These are phyloP conservation scores for Entophlyctis luteolus DNA, from an alignment of 192 early-diverging fungal species.

Conservation along the genomic window DNA sequence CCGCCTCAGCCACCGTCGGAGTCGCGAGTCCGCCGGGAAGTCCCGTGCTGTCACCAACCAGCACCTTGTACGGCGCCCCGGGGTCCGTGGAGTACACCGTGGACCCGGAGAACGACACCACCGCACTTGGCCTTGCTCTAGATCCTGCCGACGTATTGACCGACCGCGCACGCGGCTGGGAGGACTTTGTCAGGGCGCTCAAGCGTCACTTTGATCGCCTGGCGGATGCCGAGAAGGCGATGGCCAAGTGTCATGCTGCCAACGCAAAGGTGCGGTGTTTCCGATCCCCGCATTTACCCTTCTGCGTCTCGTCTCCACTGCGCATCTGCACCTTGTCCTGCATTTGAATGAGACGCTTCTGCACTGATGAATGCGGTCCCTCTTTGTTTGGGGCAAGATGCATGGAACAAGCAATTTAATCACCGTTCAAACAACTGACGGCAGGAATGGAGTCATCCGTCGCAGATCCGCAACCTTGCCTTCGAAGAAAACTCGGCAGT, in stretches of 20 bases:
- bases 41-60: neutral
- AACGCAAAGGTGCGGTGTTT: constrained; percentile 16
- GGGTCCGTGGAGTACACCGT: neutral
- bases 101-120: constrained; percentile 10
- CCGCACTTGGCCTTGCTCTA: constrained; percentile 3
- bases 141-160: constrained; percentile 23
- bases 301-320: neutral
- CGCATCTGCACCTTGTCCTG: too few relatives aligned
- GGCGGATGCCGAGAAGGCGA: constrained; percentile 20
- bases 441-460: constrained; percentile 8
- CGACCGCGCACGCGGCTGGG: constrained; percentile 12
- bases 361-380: too few relatives aligned
- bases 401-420: neutral
- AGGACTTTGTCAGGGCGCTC: neutral
- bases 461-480: neutral
- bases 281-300: neutral
- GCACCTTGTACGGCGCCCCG: neutral
- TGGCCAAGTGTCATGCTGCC: constrained; percentile 5
- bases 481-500: constrained; percentile 1
- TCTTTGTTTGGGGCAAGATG: too few relatives aligned
- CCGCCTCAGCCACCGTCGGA: too few relatives aligned
- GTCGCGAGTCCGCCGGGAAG: neutral
- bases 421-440: neutral
- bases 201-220: constrained; percentile 5
- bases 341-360: too few relatives aligned